Evolutionary conservation across 2,329 filamentous ascomycete genomes (phyloP).

Genomic region (Alternaria tenuissima): DNA sequence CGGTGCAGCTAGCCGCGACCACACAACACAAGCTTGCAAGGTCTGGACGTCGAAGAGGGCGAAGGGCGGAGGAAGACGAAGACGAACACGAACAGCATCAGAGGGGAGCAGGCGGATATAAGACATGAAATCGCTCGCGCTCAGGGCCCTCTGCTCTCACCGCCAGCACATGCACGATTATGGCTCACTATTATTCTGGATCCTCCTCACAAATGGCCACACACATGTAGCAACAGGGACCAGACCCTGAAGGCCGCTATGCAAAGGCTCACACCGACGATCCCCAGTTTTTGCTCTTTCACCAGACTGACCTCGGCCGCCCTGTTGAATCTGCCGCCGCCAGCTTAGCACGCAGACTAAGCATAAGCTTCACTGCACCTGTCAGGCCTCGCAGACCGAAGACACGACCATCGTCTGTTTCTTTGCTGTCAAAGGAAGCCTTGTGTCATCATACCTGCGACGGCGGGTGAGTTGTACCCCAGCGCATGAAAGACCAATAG

Average conservation of each 20-base stretch:
- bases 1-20: slow-evolving; percentile 16
- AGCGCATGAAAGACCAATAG: slow-evolving; percentile 15
- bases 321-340: slow-evolving; percentile 3
- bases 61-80: background rate
- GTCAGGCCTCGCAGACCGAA: background rate
- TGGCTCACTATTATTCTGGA: slow-evolving; percentile 15
- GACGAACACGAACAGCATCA: background rate
- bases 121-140: slow-evolving; percentile 1
- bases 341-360: background rate
- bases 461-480: slow-evolving; percentile 17
- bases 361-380: slow-evolving; percentile 4
- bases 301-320: slow-evolving; percentile 10
- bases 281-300: slow-evolving; percentile 17
- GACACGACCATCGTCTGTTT: background rate
- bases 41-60: background rate
- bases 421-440: slow-evolving; percentile 9
- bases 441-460: slow-evolving; percentile 7
- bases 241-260: slow-evolving; percentile 18
- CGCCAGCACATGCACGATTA: slow-evolving; percentile 18
- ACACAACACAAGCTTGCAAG: slow-evolving; percentile 10
- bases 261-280: slow-evolving; percentile 15
- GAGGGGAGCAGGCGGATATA: slow-evolving; percentile 7
- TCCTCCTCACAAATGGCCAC: slow-evolving; percentile 16
- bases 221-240: slow-evolving; percentile 14
- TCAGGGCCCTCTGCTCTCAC: slow-evolving; percentile 6